A percentile compares a stretch with the other conserved stretches of the same genome.
Evolutionary conservation across 1,139 yeast species (phyloP).

Genomic region (Saccharomyces pastorianus): DNA sequence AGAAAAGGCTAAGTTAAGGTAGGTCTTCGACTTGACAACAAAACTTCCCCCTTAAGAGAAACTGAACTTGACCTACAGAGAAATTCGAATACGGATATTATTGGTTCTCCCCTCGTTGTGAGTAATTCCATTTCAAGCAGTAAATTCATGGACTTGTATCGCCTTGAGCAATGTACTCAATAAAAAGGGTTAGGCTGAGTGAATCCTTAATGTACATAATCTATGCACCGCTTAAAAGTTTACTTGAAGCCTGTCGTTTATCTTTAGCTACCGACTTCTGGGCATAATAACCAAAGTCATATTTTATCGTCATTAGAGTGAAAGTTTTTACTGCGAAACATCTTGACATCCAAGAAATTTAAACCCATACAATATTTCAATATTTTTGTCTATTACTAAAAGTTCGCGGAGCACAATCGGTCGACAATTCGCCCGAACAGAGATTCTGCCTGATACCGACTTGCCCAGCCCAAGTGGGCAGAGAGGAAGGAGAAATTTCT

Average conservation of each 20-base stretch:
- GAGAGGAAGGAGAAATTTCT: not conserved
- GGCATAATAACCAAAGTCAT: not conserved
- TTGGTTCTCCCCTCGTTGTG: not conserved
- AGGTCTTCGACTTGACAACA: not conserved
- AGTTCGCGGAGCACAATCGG: not conserved
- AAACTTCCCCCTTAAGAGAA: not conserved
- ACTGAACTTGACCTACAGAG: not conserved
- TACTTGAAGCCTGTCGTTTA: not conserved
- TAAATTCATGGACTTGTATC: not conserved
- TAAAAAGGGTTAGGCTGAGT: no score
- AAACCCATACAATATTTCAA: not conserved
- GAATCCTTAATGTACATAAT: no score
- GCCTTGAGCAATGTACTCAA: no score
- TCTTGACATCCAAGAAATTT: not conserved
- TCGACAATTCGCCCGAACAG: not conserved
- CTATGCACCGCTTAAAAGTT: not conserved
- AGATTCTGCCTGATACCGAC: not conserved
- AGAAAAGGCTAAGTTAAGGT: not conserved
- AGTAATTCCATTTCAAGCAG: not conserved
- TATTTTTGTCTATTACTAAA: not conserved
- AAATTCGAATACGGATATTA: not conserved
- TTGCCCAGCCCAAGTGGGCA: not conserved
- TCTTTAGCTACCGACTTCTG: no score
- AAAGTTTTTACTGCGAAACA: not conserved
- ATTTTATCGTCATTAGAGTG: no score